Evolutionary conservation across 805 yeast species (phyloP).

Genomic region (Ogataea trehalophila): DNA sequence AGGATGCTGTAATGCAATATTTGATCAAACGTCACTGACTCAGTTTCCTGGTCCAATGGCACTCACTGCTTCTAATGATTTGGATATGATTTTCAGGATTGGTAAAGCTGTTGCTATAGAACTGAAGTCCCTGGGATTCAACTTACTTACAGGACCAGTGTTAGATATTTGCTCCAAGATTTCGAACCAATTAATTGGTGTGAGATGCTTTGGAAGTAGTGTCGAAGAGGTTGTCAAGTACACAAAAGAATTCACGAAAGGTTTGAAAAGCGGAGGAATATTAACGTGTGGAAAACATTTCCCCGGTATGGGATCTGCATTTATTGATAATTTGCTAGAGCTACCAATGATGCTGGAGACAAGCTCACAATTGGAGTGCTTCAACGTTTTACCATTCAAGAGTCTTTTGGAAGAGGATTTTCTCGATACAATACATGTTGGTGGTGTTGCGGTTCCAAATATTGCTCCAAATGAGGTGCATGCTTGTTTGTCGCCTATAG

Average conservation of each 20-base stretch:
- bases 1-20: constrained; percentile 56
- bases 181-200: constrained; percentile 53
- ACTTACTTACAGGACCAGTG: constrained; percentile 56
- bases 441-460: constrained; percentile 62
- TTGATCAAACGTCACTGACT: constrained; percentile 45
- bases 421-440: constrained; percentile 53
- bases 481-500: constrained; percentile 54
- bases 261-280: constrained; percentile 50
- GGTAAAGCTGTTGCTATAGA: constrained; percentile 52
- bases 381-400: constrained; percentile 48
- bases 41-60: constrained; percentile 69
- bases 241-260: constrained; percentile 48
- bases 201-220: constrained; percentile 57
- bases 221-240: constrained; percentile 52
- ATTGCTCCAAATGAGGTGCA: constrained; percentile 57
- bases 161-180: constrained; percentile 55
- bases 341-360: constrained; percentile 56
- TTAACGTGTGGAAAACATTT: constrained; percentile 58
- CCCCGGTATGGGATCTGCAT: constrained; percentile 62
- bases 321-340: constrained; percentile 52
- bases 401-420: constrained; percentile 39
- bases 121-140: constrained; percentile 49
- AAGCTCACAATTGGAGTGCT: constrained; percentile 44
- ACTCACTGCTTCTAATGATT: constrained; percentile 48
- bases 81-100: constrained; percentile 44